phyloP scores from a whole-genome alignment of 345 rosid genomes.

The Aquilaria yunnanensis region DNA sequence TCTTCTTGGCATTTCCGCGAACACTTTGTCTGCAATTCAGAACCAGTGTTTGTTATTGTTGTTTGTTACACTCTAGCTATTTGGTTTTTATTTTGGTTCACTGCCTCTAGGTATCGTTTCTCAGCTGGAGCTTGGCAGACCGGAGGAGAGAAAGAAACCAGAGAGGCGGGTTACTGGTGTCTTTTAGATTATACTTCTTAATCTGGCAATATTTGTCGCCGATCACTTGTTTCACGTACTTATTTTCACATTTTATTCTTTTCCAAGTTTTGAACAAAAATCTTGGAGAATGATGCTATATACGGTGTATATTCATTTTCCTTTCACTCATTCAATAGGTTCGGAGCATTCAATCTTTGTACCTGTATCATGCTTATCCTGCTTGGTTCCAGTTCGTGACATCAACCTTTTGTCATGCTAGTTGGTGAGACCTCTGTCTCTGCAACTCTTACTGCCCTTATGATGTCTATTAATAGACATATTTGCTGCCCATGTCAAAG shows the following conservation, averaged over 20 bases:
- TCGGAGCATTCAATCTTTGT: constrained; percentile 48
- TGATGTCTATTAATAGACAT: neutral
- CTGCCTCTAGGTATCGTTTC: constrained; percentile 43
- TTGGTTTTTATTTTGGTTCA: too few relatives aligned
- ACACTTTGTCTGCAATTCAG: too few relatives aligned
- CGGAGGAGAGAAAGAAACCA: constrained; percentile 35
- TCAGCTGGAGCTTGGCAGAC: constrained; percentile 56
- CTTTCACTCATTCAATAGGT: constrained; percentile 31
- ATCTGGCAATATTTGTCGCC: constrained; percentile 66
- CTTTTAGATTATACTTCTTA: constrained; percentile 83
- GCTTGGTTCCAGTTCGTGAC: constrained; percentile 91
- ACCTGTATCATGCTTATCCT: constrained; percentile 73
- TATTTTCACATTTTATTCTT: neutral
- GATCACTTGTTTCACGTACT: constrained; percentile 82
- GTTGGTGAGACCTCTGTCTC: constrained; percentile 53
- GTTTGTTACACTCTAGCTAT: too few relatives aligned
- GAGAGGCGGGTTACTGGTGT: constrained; percentile 55
- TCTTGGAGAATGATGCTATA: neutral
- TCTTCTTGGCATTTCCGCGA: too few relatives aligned
- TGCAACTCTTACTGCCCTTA: neutral
- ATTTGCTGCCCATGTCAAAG: neutral
- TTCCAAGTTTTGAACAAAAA: neutral
- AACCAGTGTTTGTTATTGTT: too few relatives aligned
- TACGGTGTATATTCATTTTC: neutral
- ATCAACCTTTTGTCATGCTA: constrained; percentile 88